Evolutionary conservation across 2,329 filamentous ascomycete genomes (phyloP).

Genomic region (Neoscytalidium dimidiatum): DNA sequence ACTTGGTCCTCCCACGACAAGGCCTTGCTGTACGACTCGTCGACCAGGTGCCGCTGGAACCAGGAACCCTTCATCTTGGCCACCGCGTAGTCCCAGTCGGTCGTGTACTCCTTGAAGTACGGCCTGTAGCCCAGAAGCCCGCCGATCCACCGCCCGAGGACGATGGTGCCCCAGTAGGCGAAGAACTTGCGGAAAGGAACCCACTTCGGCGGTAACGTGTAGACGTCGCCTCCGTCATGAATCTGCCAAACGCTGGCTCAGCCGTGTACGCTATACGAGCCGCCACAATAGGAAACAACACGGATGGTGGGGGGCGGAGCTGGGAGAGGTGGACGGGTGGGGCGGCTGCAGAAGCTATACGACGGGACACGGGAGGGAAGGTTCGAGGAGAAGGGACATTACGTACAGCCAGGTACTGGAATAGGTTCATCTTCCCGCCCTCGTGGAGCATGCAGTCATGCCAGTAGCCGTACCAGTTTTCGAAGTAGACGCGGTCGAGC

Average conservation of each 20-base stretch:
- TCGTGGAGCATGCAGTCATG: constrained; percentile 32
- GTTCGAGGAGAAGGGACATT: too few species aligned
- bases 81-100: constrained; percentile 35
- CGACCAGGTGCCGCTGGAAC: constrained; percentile 4
- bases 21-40: constrained; percentile 9
- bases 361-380: neutral
- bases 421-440: constrained; percentile 29
- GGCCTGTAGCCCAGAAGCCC: constrained; percentile 43
- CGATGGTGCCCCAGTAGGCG: constrained; percentile 31
- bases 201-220: constrained; percentile 40
- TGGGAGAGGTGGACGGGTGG: too few species aligned
- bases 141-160: constrained; percentile 43
- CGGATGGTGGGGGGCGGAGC: too few species aligned
- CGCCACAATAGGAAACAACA: too few species aligned
- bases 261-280: too few species aligned
- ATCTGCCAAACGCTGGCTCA: constrained; percentile 30
- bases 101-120: constrained; percentile 40
- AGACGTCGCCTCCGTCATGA: constrained; percentile 44
- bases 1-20: neutral
- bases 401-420: constrained; percentile 37
- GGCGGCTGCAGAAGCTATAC: neutral
- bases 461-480: constrained; percentile 43
- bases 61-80: constrained; percentile 14
- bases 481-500: constrained; percentile 38
- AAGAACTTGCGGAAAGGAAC: constrained; percentile 36